Percentiles rank a stretch among this genome's conserved stretches.
phyloP scores from a whole-genome alignment of 352 stramenopile genomes.

The Phytophthora citricola region DNA sequence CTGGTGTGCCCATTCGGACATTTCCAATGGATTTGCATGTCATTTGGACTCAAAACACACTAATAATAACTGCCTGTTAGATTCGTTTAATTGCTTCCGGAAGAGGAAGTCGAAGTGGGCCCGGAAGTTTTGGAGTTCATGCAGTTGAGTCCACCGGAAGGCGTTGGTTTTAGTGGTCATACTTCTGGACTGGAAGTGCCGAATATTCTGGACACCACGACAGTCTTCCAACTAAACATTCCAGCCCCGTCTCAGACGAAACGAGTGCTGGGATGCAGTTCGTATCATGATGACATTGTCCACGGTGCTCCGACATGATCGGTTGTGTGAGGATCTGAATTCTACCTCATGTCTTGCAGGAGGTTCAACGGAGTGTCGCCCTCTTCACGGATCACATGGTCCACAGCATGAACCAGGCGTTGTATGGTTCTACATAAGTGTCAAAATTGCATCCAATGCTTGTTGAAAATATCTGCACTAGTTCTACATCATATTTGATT shows the following conservation, averaged over 20 bases:
- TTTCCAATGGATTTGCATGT: conserved; percentile 15
- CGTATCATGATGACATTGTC: conserved; percentile 10
- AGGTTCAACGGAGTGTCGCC: conserved; percentile 20
- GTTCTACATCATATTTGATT: conserved; percentile 26
- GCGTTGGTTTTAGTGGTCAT: too few species aligned
- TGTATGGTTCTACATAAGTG: conserved; percentile 19
- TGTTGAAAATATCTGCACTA: conserved; percentile 27
- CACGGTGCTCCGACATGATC: conserved; percentile 1
- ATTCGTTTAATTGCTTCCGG: conserved; percentile 5
- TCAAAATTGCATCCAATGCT: conserved; percentile 26
- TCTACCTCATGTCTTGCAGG: conserved; percentile 22
- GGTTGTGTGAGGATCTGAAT: conserved; percentile 6
- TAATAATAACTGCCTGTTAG: conserved; percentile 27
- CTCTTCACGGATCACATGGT: conserved; percentile 37
- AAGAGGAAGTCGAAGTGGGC: background rate
- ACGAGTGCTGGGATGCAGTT: conserved; percentile 5
- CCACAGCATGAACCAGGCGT: conserved; percentile 37
- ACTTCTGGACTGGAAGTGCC: background rate
- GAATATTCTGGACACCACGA: background rate
- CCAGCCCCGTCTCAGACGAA: background rate
- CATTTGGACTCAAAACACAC: conserved; percentile 23
- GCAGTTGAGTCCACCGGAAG: too few species aligned
- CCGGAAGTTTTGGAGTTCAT: conserved; percentile 4
- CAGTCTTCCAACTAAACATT: background rate
- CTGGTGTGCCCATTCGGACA: background rate